Evolutionary conservation across 2,329 filamentous ascomycete genomes (phyloP).

Genomic region (Phoma sp.): DNA sequence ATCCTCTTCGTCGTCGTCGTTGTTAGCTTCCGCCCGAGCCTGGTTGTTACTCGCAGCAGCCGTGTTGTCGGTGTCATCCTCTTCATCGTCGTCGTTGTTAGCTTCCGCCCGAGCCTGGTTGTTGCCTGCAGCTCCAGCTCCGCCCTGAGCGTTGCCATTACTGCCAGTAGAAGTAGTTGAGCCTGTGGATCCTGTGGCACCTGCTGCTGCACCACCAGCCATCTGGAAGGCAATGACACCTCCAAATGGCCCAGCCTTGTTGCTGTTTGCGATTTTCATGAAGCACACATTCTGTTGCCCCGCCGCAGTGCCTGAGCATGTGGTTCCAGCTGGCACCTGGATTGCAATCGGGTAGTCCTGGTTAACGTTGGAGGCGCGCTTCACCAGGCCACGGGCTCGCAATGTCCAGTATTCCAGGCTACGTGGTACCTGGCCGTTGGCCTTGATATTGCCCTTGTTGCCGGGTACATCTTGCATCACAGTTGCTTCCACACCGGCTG

Average conservation of each 20-base stretch:
- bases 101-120: too few relatives aligned
- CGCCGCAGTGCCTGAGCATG: constrained; percentile 63
- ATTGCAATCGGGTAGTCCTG: constrained; percentile 20
- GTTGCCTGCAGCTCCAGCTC: not conserved
- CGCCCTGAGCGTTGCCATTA: not conserved
- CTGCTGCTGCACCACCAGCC: constrained; percentile 4
- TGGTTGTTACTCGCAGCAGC: too few relatives aligned
- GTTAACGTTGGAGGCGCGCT: constrained; percentile 25
- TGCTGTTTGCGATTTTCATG: constrained; percentile 28
- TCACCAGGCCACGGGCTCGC: constrained; percentile 8
- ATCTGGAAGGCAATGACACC: constrained; percentile 32
- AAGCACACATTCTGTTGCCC: constrained; percentile 62
- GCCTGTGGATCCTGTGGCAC: not conserved
- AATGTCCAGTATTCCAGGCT: constrained; percentile 9
- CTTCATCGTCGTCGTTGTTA: too few relatives aligned
- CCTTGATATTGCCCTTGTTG: constrained; percentile 26
- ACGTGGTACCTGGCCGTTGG: constrained; percentile 20
- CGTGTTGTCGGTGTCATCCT: not conserved
- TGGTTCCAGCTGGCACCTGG: constrained; percentile 58
- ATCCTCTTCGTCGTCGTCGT: too few relatives aligned
- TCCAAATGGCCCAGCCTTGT: constrained; percentile 29
- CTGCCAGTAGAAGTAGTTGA: not conserved
- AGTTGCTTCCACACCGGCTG: constrained; percentile 18
- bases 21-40: too few relatives aligned
- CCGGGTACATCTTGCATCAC: constrained; percentile 24